Conservation (phyloP, 352 stramenopile species). For the Globisporangium yorkense region DNA sequence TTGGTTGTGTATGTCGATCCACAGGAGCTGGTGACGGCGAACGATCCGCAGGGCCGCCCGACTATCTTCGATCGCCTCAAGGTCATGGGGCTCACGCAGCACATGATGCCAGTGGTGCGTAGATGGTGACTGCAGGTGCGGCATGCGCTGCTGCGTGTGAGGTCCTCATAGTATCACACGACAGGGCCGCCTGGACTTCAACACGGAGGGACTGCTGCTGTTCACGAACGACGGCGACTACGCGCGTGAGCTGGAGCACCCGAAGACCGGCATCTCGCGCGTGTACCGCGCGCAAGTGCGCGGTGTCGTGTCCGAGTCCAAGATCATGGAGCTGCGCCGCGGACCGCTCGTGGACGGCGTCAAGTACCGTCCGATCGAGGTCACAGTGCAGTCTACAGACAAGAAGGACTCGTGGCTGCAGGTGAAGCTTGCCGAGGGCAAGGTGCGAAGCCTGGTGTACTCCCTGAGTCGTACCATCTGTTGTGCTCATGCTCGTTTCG, state of each 20-base stretch:
- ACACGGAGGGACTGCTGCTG: slow-evolving; percentile 90
- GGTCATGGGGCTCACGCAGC: slow-evolving; percentile 69
- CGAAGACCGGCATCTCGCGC: slow-evolving; percentile 61
- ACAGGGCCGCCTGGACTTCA: slow-evolving; percentile 88
- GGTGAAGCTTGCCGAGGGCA: slow-evolving; percentile 83
- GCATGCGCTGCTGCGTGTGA: too few relatives aligned
- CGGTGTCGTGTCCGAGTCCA: slow-evolving; percentile 71
- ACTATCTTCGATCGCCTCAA: slow-evolving; percentile 88
- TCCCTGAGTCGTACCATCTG: not conserved
- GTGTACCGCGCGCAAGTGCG: slow-evolving; percentile 85
- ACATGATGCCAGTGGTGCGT: slow-evolving; percentile 86
- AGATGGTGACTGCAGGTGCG: too few relatives aligned
- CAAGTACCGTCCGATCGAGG: slow-evolving; percentile 74
- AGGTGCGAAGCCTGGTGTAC: slow-evolving; percentile 27
- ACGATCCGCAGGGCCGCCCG: slow-evolving; percentile 65
- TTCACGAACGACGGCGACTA: slow-evolving; percentile 91
- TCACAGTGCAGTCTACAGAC: slow-evolving; percentile 67
- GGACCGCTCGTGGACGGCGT: slow-evolving; percentile 79
- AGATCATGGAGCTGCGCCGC: slow-evolving; percentile 68
- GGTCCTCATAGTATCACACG: not conserved
- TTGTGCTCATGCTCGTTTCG: slow-evolving; percentile 1
- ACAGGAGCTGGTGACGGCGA: slow-evolving; percentile 75
- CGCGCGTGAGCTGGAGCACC: slow-evolving; percentile 84
- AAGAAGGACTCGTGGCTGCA: slow-evolving; percentile 89
- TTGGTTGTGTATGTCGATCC: not conserved